Evolutionary conservation across 2,329 filamentous ascomycete genomes (phyloP), one percentile per base, ranked within the genome.

Genomic region (Exophiala dermatitidis): DNA sequence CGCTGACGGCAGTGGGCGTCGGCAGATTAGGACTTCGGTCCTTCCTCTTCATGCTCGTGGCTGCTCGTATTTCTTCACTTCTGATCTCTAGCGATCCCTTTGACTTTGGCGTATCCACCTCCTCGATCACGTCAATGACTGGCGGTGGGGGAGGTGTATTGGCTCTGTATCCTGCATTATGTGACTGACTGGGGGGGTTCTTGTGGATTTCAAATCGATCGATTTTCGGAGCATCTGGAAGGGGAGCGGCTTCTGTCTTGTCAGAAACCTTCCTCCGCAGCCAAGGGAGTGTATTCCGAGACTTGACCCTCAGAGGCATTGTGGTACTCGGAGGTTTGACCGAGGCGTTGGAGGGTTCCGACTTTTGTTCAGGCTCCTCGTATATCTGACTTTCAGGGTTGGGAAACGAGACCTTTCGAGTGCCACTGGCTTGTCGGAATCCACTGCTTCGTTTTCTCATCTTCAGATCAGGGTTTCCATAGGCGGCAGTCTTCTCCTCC

Each of bases 11-110:
- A 50, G 87, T 88, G 60, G 91, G 91, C 65, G 86, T 91, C 30
- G 90, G 91, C 58, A 97, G 77, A 67, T 88, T 94, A 53, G 83
- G 72, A 71, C 90, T 96, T 66, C 90, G 84, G 70, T 95, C 89
- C 68, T 83, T 90, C 60, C 93, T 75, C 67, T 77, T 85, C 81
- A 94, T 94, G 71, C 87, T 93, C 5, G 91, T 97, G 50, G 91
- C 91, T 61, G 87, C 82, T 55, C 88, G 83, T 60, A 97, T 93
- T 56, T 97, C 91, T 47, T 95, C 85, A 64, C 86, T 76, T 62
- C 90, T 82, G 58, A 95, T 82, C 69, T 96, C 90, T 59, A 88
- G 77, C 19, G 86, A 89, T 64, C 93, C 83, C 70, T 86, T 90
- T 60, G 76, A 84, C 42, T 79, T 56, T 12, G 56, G 79, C 37